These are phyloP conservation scores for Trichophyton benhamiae DNA, from an alignment of 2,329 filamentous ascomycete genomes.

Conservation along the genomic window DNA sequence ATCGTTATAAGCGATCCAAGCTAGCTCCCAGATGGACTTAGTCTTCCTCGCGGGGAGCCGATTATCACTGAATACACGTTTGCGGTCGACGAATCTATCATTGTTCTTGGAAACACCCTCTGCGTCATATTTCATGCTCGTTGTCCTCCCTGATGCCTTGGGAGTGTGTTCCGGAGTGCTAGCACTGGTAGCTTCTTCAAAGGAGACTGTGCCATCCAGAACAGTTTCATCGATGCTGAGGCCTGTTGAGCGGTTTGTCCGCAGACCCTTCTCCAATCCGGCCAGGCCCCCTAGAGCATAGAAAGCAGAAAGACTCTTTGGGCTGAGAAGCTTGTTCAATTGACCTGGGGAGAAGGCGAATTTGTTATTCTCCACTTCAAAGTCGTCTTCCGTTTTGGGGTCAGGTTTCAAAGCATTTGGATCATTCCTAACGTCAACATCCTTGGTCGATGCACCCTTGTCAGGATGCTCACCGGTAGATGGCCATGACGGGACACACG, in stretches of 20 bases:
- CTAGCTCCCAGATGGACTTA: slow-evolving; percentile 56
- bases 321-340: slow-evolving; percentile 64
- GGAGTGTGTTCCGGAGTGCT: slow-evolving; percentile 10
- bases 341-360: slow-evolving; percentile 65
- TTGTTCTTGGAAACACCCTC: slow-evolving; percentile 16
- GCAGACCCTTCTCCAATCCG: slow-evolving; percentile 61
- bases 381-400: slow-evolving; percentile 58
- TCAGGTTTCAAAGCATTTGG: slow-evolving; percentile 55
- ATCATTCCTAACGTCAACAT: slow-evolving; percentile 43
- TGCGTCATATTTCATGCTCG: slow-evolving; percentile 12
- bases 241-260: slow-evolving; percentile 52
- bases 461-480: slow-evolving; percentile 31
- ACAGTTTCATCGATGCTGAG: slow-evolving; percentile 57
- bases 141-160: slow-evolving; percentile 12
- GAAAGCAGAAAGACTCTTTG: slow-evolving; percentile 64
- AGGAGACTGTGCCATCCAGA: slow-evolving; percentile 52
- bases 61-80: slow-evolving; percentile 58
- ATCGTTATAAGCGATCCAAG: slow-evolving; percentile 74
- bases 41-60: slow-evolving; percentile 54
- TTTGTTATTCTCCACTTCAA: slow-evolving; percentile 52
- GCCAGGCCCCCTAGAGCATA: slow-evolving; percentile 60
- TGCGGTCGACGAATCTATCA: slow-evolving; percentile 48
- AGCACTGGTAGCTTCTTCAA: slow-evolving; percentile 47
- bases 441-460: slow-evolving; percentile 32
- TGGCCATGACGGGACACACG: slow-evolving; percentile 37